Base-by-base conservation (phyloP, 208 protist species). In the Trypanosoma platydactyli region DNA sequence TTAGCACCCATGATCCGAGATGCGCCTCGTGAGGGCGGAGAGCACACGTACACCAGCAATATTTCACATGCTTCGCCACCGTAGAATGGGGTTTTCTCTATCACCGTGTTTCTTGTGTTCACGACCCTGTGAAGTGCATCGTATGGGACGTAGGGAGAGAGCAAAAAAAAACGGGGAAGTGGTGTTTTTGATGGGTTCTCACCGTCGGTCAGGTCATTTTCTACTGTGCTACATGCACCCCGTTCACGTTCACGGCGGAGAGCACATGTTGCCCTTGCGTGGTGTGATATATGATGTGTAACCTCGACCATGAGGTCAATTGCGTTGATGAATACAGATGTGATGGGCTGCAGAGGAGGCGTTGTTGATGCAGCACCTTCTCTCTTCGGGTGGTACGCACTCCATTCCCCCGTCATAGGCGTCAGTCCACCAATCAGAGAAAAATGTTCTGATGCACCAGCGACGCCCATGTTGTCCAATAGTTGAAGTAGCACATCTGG, bases 61-160 rank as follows among this genome's bases (percentile, higher is more conserved):
- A 72, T 29, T 20, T 72, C 67, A 59, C 67, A 72, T 18, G 67
- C 67, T 41, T 72, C 67, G 7, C 67, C 67, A 52, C 42, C 50
- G 33, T 25, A 27, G 40, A 58, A 65, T n/a, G 55, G 27, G 3
- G 33, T 55, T 20, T 5, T 30, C 18, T 18, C 5, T 15, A 15
- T 3, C 33, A 30, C 20, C 11, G 9, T 29, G 11, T 41, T 48
- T 15, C 45, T 22, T 55, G 25, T 40, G 24, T 65, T 72, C 24
- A 52, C 48, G 15, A 29, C 25, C 1, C 59, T 20, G 35, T 27
- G 45, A 11, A 72, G 27, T 22, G 50, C 35, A 18, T 30, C 35
- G 29, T 60, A 72, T 4, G 67, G 50, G 24, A 41, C 57, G 27
- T 57, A 60, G 7, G 67, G 67, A 12, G 67, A 60, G 3, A 72